Evolutionary conservation across 2,329 filamentous ascomycete genomes (phyloP).

Genomic region (Parastagonospora avenae): DNA sequence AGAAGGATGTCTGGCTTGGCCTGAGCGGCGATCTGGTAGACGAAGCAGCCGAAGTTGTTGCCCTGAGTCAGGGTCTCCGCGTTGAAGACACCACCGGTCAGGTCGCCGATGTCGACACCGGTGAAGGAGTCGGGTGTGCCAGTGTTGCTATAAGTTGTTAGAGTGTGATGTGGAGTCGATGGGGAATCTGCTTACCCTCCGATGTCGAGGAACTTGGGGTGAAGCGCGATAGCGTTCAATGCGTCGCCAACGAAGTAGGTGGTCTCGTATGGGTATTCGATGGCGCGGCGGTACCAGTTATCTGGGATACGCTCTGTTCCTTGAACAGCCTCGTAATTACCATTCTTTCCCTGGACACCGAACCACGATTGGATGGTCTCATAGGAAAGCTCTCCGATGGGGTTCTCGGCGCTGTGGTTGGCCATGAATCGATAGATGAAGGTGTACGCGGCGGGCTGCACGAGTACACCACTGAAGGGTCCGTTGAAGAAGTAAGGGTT

Average conservation of each 20-base stretch:
- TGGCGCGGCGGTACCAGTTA: conserved; percentile 28
- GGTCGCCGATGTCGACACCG: conserved; percentile 17
- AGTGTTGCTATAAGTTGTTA: conserved; percentile 17
- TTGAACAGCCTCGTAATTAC: conserved; percentile 22
- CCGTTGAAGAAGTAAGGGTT: conserved; percentile 32
- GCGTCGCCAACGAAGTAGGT: conserved; percentile 26
- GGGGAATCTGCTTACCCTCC: conserved; percentile 16
- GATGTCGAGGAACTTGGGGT: conserved; percentile 29
- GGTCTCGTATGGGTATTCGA: conserved; percentile 27
- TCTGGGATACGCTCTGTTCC: conserved; percentile 24
- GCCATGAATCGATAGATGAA: conserved; percentile 37
- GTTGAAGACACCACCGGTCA: conserved; percentile 24
- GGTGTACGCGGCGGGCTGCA: conserved; percentile 32
- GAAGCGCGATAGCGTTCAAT: conserved; percentile 20
- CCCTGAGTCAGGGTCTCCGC: conserved; percentile 13
- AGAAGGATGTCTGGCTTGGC: conserved; percentile 28
- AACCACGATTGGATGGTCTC: conserved; percentile 30
- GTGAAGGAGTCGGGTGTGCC: conserved; percentile 29
- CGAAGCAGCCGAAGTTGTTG: conserved; percentile 22
- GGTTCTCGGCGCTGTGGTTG: conserved; percentile 25
- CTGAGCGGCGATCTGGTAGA: conserved; percentile 23
- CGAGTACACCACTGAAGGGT: conserved; percentile 26
- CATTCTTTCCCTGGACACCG: conserved; percentile 19
- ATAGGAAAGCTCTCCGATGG: conserved; percentile 16
- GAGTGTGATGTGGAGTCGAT: background rate